A percentile compares a stretch with the other conserved stretches of the same genome.
Evolutionary conservation across 2,329 filamentous ascomycete genomes (phyloP).

Genomic region (Magnaporthiopsis incrustans): DNA sequence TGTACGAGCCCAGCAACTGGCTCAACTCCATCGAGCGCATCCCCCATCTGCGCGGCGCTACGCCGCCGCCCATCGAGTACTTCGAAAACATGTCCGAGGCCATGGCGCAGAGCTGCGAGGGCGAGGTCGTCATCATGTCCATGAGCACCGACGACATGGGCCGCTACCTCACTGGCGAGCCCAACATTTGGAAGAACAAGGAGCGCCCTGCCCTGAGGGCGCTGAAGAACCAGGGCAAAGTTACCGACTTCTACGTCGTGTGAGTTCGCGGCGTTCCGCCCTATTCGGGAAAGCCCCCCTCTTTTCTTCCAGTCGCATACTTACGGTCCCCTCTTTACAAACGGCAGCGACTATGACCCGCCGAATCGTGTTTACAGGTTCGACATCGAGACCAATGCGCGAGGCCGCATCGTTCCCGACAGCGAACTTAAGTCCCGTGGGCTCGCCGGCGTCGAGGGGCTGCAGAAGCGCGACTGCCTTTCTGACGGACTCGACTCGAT

Average conservation of each 20-base stretch:
- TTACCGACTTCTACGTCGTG: not conserved
- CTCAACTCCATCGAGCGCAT: not conserved
- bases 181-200: constrained; percentile 1
- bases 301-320: no score
- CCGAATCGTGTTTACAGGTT: not conserved
- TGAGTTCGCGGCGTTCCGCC: no score
- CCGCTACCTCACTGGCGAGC: not conserved
- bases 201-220: not conserved
- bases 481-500: not conserved
- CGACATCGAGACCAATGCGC: not conserved
- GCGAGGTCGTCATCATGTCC: not conserved
- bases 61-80: not conserved
- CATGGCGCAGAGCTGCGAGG: not conserved
- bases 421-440: not conserved
- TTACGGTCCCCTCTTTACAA: no score
- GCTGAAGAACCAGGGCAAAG: not conserved
- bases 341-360: not conserved
- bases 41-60: not conserved
- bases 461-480: no score
- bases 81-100: constrained; percentile 1
- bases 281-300: no score
- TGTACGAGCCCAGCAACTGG: not conserved
- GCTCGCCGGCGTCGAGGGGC: no score
- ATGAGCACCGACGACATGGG: not conserved
- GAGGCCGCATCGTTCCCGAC: not conserved